phyloP scores from a whole-genome alignment of 2,329 filamentous ascomycete species.

The Teratosphaeriaceae sp. region DNA sequence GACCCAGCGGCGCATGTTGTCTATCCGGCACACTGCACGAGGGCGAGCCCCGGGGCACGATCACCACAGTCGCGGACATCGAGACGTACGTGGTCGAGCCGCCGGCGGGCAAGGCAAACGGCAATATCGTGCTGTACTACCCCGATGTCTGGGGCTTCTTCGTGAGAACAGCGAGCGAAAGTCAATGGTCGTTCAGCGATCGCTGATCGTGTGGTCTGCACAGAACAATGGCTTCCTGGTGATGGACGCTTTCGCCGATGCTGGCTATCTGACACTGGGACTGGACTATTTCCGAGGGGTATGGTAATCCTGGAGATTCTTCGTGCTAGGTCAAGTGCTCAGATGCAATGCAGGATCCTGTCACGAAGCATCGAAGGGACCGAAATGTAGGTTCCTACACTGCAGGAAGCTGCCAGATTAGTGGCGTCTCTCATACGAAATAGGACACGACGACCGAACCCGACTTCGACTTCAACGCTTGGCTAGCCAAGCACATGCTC shows the following conservation, averaged over 20 bases:
- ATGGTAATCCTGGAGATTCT: too few relatives aligned
- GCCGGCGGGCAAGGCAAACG: conserved; percentile 11
- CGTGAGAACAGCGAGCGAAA: too few relatives aligned
- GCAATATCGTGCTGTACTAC: conserved; percentile 16
- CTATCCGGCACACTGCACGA: conserved; percentile 12
- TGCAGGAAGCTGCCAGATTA: too few relatives aligned
- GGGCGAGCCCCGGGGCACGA: conserved; percentile 11
- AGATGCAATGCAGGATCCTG: too few relatives aligned
- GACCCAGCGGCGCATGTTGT: conserved; percentile 12
- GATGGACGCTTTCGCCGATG: conserved; percentile 15
- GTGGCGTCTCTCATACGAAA: too few relatives aligned
- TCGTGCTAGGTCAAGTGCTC: too few relatives aligned
- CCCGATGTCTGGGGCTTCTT: conserved; percentile 18
- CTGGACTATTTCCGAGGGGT: conserved; percentile 17
- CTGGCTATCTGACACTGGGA: conserved; percentile 12
- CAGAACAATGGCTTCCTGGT: conserved; percentile 14
- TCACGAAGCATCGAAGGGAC: conserved; percentile 11
- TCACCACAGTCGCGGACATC: conserved; percentile 9
- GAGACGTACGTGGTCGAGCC: conserved; percentile 15
- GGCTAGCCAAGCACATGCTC: conserved; percentile 10
- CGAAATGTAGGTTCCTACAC: conserved; percentile 5
- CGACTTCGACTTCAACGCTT: conserved; percentile 14
- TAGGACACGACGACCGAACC: too few relatives aligned
- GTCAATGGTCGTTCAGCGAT: not conserved
- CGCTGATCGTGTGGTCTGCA: too few relatives aligned